phyloP scores from a whole-genome alignment of 495 filamentous ascomycete genomes.

The Aspergillus sclerotioniger region DNA sequence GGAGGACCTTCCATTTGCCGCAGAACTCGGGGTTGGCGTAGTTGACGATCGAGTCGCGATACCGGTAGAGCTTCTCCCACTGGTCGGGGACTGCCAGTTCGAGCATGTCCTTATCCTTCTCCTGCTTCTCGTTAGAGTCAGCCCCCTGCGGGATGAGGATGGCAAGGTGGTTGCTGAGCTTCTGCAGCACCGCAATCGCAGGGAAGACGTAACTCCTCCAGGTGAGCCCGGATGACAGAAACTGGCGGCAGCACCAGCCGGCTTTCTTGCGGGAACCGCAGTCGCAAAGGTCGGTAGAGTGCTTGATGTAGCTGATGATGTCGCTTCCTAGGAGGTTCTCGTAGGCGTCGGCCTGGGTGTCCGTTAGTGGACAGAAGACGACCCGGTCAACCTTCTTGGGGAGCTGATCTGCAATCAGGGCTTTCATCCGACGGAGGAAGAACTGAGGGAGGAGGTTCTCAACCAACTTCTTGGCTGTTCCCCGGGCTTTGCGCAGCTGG shows the following conservation, averaged over 20 bases:
- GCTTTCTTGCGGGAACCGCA: constrained; percentile 68
- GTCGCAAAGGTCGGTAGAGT: constrained; percentile 62
- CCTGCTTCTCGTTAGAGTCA: constrained; percentile 73
- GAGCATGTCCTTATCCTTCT: constrained; percentile 74
- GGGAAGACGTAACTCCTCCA: constrained; percentile 88
- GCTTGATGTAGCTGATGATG: constrained; percentile 65
- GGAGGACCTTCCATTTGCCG: constrained; percentile 94
- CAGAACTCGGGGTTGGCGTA: constrained; percentile 91
- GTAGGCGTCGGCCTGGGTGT: constrained; percentile 81
- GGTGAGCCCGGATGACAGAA: constrained; percentile 54
- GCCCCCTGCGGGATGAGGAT: constrained; percentile 73
- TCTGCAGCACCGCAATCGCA: constrained; percentile 75
- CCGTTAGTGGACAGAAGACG: constrained; percentile 90
- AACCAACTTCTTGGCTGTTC: constrained; percentile 81
- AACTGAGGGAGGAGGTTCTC: constrained; percentile 86
- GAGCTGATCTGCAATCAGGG: constrained; percentile 88
- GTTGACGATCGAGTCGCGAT: constrained; percentile 74
- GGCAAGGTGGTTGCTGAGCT: constrained; percentile 88
- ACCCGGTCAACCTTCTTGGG: constrained; percentile 94
- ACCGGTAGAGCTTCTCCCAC: constrained; percentile 74
- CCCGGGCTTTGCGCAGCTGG: constrained; percentile 77
- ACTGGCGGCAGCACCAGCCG: constrained; percentile 78
- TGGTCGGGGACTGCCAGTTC: constrained; percentile 70
- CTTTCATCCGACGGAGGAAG: constrained; percentile 92
- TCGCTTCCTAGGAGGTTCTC: constrained; percentile 74